These are phyloP conservation scores for Quercus tomentella DNA, from an alignment of 331 rosid species.

Conservation along the genomic window DNA sequence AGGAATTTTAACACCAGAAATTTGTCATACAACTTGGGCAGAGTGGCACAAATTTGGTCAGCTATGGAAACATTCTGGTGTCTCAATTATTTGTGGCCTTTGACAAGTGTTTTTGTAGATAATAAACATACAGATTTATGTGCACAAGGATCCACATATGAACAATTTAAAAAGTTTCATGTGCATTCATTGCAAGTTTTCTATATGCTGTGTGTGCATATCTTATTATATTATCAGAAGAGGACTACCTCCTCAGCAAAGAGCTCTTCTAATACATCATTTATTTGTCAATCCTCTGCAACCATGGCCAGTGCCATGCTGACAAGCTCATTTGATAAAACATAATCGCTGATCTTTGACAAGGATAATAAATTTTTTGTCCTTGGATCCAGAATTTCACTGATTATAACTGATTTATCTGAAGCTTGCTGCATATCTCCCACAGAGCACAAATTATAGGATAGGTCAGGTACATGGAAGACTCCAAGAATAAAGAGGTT, in stretches of 20 bases:
- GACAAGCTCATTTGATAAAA: conserved; percentile 87
- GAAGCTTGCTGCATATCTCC: conserved; percentile 97
- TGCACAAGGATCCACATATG: background rate
- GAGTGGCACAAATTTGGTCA: too few species aligned
- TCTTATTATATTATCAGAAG: background rate
- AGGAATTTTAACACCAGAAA: too few species aligned
- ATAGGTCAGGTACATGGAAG: too few species aligned
- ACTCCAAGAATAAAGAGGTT: too few species aligned
- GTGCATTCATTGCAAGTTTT: background rate
- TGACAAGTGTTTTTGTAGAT: background rate
- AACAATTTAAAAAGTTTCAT: background rate
- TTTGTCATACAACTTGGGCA: too few species aligned
- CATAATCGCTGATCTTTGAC: conserved; percentile 93
- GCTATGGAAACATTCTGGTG: background rate
- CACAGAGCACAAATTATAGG: too few species aligned
- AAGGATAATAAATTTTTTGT: conserved; percentile 80
- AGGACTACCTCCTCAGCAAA: conserved; percentile 85
- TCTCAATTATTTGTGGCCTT: background rate
- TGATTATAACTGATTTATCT: conserved; percentile 78
- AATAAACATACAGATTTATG: background rate
- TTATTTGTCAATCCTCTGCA: conserved; percentile 86
- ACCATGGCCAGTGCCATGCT: conserved; percentile 99
- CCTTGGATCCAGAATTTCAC: conserved; percentile 93
- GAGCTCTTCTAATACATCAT: conserved; percentile 82
- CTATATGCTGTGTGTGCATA: background rate